A percentile compares a stretch with the other conserved stretches of the same genome.
Conservation (phyloP, 768 basidiomycete genomes). For the Ephemerocybe angulata region DNA sequence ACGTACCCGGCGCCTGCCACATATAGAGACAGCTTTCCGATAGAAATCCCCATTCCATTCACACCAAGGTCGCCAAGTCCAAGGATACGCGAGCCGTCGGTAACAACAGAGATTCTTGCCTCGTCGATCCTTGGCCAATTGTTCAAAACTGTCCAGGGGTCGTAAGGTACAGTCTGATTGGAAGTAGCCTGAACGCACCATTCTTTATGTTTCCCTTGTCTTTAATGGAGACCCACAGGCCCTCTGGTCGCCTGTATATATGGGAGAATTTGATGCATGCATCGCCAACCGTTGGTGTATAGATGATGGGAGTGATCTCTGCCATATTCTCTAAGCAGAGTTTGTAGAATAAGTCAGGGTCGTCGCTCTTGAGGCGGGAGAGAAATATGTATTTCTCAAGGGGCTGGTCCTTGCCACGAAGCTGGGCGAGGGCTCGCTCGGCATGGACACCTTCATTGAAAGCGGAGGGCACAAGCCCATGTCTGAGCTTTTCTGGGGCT, state of each 20-base stretch:
- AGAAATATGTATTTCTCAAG: conserved; percentile 89
- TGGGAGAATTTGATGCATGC: conserved; percentile 83
- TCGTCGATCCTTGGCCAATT: conserved; percentile 72
- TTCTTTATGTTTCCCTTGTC: conserved; percentile 78
- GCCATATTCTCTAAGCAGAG: conserved; percentile 69
- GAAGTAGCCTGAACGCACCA: conserved; percentile 22
- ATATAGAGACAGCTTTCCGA: conserved; percentile 91
- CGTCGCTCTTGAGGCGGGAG: conserved; percentile 65
- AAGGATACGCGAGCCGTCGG: conserved; percentile 88
- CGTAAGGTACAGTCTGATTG: background rate
- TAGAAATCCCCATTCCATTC: conserved; percentile 84
- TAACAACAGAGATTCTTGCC: conserved; percentile 89
- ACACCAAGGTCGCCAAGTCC: conserved; percentile 83
- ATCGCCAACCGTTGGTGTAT: conserved; percentile 91
- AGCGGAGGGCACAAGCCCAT: conserved; percentile 59
- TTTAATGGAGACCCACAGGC: conserved; percentile 74
- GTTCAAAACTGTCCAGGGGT: conserved; percentile 44
- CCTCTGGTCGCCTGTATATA: conserved; percentile 73
- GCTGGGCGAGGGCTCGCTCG: conserved; percentile 60
- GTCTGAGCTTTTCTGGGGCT: conserved; percentile 43
- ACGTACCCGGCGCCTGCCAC: conserved; percentile 83
- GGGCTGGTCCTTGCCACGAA: conserved; percentile 67
- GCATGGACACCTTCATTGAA: conserved; percentile 51
- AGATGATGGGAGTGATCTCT: conserved; percentile 76
- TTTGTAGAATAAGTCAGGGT: conserved; percentile 74